Percentiles rank a stretch among this genome's conserved stretches.
These are phyloP conservation scores for Fusarium begoniae DNA, from an alignment of 2,329 filamentous ascomycete species.

Conservation along the genomic window DNA sequence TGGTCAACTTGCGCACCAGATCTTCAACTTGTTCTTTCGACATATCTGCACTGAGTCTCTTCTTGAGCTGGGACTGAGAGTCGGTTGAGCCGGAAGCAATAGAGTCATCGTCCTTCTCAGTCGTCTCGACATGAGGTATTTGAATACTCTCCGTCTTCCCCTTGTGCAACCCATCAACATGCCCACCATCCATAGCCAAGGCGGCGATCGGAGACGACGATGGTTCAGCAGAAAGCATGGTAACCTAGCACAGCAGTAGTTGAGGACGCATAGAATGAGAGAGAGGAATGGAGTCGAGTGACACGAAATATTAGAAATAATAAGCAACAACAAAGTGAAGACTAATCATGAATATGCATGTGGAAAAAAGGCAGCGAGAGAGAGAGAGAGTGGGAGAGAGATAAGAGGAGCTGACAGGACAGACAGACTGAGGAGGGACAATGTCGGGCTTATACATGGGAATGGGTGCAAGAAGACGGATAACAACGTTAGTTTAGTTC, in stretches of 20 bases:
- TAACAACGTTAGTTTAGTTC: neutral
- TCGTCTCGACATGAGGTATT: conserved; percentile 28
- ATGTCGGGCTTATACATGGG: conserved; percentile 20
- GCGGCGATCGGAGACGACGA: conserved; percentile 19
- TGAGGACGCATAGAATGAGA: conserved; percentile 3
- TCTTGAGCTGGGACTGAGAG: conserved; percentile 24
- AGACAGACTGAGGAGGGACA: conserved; percentile 11
- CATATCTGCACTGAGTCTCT: conserved; percentile 37
- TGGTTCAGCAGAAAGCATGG: conserved; percentile 26
- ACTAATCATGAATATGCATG: neutral
- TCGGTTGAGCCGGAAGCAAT: conserved; percentile 33
- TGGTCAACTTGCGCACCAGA: conserved; percentile 34
- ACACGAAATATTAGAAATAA: neutral
- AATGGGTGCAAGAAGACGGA: neutral
- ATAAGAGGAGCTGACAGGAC: conserved; percentile 11
- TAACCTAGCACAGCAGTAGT: conserved; percentile 13
- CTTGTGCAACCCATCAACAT: conserved; percentile 11
- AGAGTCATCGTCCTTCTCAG: conserved; percentile 17
- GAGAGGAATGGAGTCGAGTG: neutral
- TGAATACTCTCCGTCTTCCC: conserved; percentile 13
- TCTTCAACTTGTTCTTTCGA: conserved; percentile 42
- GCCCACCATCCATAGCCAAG: conserved; percentile 11
- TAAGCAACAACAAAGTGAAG: neutral
- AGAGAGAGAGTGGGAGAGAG: neutral
- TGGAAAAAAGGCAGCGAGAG: conserved; percentile 1